phyloP scores from a whole-genome alignment of 768 basidiomycete genomes.

The Leccinum pellstonianum region DNA sequence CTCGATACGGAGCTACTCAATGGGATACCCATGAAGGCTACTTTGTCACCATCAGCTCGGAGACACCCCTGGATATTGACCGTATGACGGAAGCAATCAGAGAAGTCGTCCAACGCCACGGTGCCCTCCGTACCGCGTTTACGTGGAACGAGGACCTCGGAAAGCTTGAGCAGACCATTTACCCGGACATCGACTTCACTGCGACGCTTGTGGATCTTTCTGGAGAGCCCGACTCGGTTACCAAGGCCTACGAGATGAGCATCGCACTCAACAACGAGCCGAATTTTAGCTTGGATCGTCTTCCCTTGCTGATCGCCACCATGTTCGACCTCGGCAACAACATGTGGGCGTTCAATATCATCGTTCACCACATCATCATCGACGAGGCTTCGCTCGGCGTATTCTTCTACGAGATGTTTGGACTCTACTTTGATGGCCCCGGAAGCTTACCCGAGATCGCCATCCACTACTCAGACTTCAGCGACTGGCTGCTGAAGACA shows the following conservation, averaged over 20 bases:
- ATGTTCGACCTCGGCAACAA: conserved; percentile 26
- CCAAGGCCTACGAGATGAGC: conserved; percentile 33
- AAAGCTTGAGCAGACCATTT: conserved; percentile 31
- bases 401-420: conserved; percentile 33
- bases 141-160: conserved; percentile 31
- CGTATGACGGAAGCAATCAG: conserved; percentile 27
- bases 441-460: conserved; percentile 25
- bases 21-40: conserved; percentile 34
- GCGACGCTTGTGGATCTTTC: conserved; percentile 28
- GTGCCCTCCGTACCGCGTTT: conserved; percentile 30
- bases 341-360: conserved; percentile 29
- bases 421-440: conserved; percentile 27
- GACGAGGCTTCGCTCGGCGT: conserved; percentile 29
- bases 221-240: conserved; percentile 21
- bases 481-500: conserved; percentile 28
- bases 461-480: conserved; percentile 23
- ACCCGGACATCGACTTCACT: conserved; percentile 28
- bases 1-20: conserved; percentile 33
- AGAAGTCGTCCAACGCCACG: conserved; percentile 31
- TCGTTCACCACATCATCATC: conserved; percentile 33
- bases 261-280: conserved; percentile 24
- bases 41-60: conserved; percentile 19
- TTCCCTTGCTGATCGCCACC: conserved; percentile 25
- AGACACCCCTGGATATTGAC: conserved; percentile 28
- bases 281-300: conserved; percentile 25